Conservation (phyloP, 225 moss, liverwort and hornwort species). For the Bryum argenteum region DNA sequence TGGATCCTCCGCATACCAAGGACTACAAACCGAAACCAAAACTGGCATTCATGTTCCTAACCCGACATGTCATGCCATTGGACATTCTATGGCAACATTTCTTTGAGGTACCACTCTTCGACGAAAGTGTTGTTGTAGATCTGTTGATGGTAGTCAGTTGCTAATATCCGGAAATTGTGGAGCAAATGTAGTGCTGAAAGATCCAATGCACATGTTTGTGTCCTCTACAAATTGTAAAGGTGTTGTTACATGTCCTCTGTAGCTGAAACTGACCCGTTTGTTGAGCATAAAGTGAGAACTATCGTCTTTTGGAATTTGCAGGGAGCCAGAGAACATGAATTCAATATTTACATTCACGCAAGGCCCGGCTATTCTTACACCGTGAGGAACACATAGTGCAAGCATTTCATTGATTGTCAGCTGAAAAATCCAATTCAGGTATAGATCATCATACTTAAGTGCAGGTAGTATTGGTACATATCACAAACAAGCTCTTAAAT, state of each 20-base stretch:
- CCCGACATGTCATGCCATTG: too few species aligned
- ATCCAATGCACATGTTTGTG: neutral
- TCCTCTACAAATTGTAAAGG: neutral
- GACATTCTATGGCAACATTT: too few species aligned
- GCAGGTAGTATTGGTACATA: too few species aligned
- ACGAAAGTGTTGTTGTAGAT: neutral
- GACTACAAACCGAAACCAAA: too few species aligned
- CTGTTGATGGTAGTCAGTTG: neutral
- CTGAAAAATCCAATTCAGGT: too few species aligned
- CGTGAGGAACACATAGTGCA: slow-evolving; percentile 39
- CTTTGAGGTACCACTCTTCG: slow-evolving; percentile 32
- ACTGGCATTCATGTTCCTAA: too few species aligned
- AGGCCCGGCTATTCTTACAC: slow-evolving; percentile 44
- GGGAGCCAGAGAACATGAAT: slow-evolving; percentile 42
- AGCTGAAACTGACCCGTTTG: neutral
- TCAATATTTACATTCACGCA: slow-evolving; percentile 43
- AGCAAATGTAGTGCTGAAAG: neutral
- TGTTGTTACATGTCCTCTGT: neutral
- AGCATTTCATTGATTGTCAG: slow-evolving; percentile 38
- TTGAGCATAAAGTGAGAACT: neutral
- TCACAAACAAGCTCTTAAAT: too few species aligned
- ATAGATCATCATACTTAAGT: too few species aligned
- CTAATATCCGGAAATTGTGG: neutral
- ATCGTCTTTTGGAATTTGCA: slow-evolving; percentile 20
- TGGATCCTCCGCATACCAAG: too few species aligned